phyloP scores from a whole-genome alignment of 495 filamentous ascomycete genomes.

The Lasiosphaeria hispida region DNA sequence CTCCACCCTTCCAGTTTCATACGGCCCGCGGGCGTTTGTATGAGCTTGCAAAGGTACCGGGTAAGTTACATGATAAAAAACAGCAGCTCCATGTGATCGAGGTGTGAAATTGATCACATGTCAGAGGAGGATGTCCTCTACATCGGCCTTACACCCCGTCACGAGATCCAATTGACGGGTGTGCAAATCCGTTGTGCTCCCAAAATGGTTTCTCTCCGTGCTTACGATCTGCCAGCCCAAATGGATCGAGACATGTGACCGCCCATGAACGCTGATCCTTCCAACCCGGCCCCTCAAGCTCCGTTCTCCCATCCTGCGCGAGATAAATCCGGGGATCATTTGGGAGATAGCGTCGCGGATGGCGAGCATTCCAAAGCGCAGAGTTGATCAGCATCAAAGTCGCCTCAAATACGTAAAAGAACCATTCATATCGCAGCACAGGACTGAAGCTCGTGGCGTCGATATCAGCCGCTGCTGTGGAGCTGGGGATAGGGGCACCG shows the following conservation, averaged over 20 bases:
- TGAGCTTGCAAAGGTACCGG: too few species aligned
- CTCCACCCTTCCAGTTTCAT: too few species aligned
- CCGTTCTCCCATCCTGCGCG: slow-evolving; percentile 24
- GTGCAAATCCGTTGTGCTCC: too few species aligned
- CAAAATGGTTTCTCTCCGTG: too few species aligned
- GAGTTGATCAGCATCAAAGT: slow-evolving; percentile 35
- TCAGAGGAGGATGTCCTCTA: too few species aligned
- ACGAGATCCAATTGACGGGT: too few species aligned
- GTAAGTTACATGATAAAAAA: too few species aligned
- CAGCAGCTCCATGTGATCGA: too few species aligned
- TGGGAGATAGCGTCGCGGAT: slow-evolving; percentile 32
- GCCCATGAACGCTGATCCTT: slow-evolving; percentile 22
- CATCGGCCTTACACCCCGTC: too few species aligned
- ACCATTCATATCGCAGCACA: slow-evolving; percentile 32
- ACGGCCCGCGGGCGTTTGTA: too few species aligned
- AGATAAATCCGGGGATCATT: slow-evolving; percentile 25
- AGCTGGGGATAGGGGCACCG: slow-evolving; percentile 20
- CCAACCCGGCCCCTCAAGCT: slow-evolving; percentile 18
- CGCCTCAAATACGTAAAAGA: slow-evolving; percentile 36
- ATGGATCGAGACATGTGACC: slow-evolving; percentile 3
- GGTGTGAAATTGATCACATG: too few species aligned
- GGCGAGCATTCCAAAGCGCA: slow-evolving; percentile 33
- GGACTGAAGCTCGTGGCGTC: slow-evolving; percentile 25
- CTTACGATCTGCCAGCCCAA: too few species aligned
- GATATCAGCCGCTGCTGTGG: slow-evolving; percentile 14